These are phyloP conservation scores for Radiomyces spectabilis DNA, from an alignment of 192 early-diverging fungal species.

Conservation along the genomic window DNA sequence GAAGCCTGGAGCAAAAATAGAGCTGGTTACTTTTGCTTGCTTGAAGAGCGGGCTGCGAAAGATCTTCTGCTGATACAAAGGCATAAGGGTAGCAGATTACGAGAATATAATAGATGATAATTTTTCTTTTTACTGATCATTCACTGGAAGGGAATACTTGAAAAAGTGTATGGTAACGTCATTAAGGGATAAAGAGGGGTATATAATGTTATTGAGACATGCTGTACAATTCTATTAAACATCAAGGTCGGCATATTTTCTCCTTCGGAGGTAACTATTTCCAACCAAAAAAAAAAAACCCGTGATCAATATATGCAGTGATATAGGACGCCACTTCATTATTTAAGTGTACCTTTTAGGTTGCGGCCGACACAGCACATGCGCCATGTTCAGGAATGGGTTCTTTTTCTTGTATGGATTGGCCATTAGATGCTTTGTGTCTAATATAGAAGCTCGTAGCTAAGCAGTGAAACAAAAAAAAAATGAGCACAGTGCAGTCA, in stretches of 20 bases:
- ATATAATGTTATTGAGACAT: not conserved
- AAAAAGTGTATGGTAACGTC: too few relatives aligned
- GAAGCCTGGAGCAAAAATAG: too few relatives aligned
- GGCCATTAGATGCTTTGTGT: slow-evolving; percentile 2
- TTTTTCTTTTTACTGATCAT: too few relatives aligned
- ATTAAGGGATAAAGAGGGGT: not conserved
- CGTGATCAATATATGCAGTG: not conserved
- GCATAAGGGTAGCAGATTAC: too few relatives aligned
- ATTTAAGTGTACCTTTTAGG: slow-evolving; percentile 17
- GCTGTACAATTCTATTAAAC: slow-evolving; percentile 1
- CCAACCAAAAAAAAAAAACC: not conserved
- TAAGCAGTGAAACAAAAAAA: not conserved
- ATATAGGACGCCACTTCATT: not conserved
- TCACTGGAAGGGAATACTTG: too few relatives aligned
- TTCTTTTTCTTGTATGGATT: slow-evolving; percentile 16
- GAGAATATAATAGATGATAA: too few relatives aligned
- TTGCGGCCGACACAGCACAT: slow-evolving; percentile 19
- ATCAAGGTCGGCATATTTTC: slow-evolving; percentile 12
- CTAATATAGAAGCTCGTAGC: slow-evolving; percentile 7
- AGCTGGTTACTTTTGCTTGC: too few relatives aligned
- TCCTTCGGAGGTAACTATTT: slow-evolving; percentile 15
- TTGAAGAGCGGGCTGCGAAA: too few relatives aligned
- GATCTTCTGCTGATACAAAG: too few relatives aligned
- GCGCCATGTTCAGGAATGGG: slow-evolving; percentile 14
- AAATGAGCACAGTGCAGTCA: not conserved